Base-by-base conservation (phyloP, 805 yeast genomes). In the Barnettozyma salicaria region DNA sequence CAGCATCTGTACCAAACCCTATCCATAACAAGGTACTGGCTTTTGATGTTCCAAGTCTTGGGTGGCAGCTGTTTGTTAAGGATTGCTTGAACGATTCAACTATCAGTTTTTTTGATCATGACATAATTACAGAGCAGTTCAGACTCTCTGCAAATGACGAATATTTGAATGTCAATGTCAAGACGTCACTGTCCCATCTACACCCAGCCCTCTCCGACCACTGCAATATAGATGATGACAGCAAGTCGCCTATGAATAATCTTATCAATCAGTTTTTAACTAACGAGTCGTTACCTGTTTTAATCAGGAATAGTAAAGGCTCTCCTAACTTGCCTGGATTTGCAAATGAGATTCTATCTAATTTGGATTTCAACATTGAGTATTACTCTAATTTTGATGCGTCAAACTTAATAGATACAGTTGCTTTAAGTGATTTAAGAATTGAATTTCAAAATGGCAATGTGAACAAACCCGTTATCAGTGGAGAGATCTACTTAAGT, bases 401-500 rank as follows among this genome's bases (percentile, higher is more conserved):
- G 3, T 30, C 44, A 3, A 30, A 50, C 10, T 39, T 63, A 21
- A 48, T 69, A 3, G 54, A 61, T 32, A 63, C 61, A 28, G 62
- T 67, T 5, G 55, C 66, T 2, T 53, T 69, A 36, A 61, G 63
- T 7, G 57, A 61, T 18, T 41, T 67, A 36, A 47, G 49, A 12
- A 56, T 68, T 30, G 59, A 55, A 37, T 54, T 71, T 52, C 39
- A 41, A 5, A 50, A 52, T 30, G 60, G 56, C 6, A 66, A 61
- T 29, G 48, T 56, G 2, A 46, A 45, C 10, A 52, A 55, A 23
- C 62, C 69, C 7, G 49, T 58, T 7, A 48, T 68, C n/a, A 53
- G 53, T 32, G 75, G 74, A 1, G 56, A 58, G n/a, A 52, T 68
- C 5, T 47, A 53, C 18, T 53, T 63, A 1, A 45, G 53, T 16